Evolutionary conservation across 2,329 filamentous ascomycete genomes (phyloP), one percentile per base, ranked within the genome.

Genomic region (Colletotrichum sp.): DNA sequence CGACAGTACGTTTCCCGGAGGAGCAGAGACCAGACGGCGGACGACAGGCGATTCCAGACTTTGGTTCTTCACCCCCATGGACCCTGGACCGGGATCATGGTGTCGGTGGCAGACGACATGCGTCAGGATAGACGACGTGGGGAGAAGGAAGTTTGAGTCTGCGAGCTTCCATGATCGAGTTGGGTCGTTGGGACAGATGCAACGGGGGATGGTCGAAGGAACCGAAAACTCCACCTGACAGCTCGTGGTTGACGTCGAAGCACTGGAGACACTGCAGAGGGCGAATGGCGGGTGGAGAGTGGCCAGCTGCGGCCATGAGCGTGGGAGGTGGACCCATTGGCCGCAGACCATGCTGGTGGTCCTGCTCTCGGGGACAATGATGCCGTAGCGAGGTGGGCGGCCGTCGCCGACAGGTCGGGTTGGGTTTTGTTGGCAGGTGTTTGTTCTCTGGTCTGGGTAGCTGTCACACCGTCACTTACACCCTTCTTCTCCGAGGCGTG

Each of bases 281-380:
- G n/a, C 55, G 71, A 60, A 60, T 15, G 34, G 69, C 52, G 36
- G 60, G 63, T 59, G 73, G 70, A 59, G 44, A 76, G 57, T 69
- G 70, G 44, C 49, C 63, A 28, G 63, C 59, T 65, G 64, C 64
- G 69, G 70, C 57, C 28, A 10, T 65, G 64, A 69, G 64, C 34
- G 59, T 69, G 70, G 74, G 65, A 69, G 34, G 64, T 76, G 73
- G 64, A 69, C 39, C 69, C 69, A 76, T 26, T 32, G 36, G 57
- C 57, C 57, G 30, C 52, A 13, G 36, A 28, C 36, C 32, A 52
- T 32, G 28, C 18, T 71, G 57, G 60, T 39, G 67, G 12, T 69
- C 24, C 59, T 62, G 62, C 18, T 26, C 30, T 64, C 24, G 8
- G 55, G 28, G 30, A 59, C 18, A 30, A 28, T 16, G 21, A 65